Evolutionary conservation across 106 monocot species (phyloP), one percentile per base, ranked within the genome.

Genomic region (Ottelia alismoides): DNA sequence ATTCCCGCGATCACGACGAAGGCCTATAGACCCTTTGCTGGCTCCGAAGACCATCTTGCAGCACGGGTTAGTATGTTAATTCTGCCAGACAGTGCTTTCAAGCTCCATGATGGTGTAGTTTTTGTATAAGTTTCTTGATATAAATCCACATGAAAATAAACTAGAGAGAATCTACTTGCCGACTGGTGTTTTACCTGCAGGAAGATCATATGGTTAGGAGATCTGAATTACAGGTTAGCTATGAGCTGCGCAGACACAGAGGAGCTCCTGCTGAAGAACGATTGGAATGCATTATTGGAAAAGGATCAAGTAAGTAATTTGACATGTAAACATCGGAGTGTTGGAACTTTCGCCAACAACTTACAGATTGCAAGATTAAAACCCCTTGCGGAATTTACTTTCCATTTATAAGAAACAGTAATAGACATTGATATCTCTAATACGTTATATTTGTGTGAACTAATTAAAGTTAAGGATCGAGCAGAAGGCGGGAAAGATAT

Each of bases 261-360:
- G 27, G 29, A 29, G 27, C 53, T 53, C 29, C 53, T 88, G 27
- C 76, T 76, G 43, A 74, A 76, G 26, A 83, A 83, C 69, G 74
- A 83, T n/a, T 88, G 88, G 88, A 79, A 88, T 52, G 51, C 88
- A 20, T 74, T 88, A n/a, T 68, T 88, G 17, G 78, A 83, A 52
- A 83, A 56, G 21, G 88, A 88, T 76, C 88, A 88, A 67, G 88
- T 76, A 71, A 51, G 0, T 14, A 5, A n/a, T n/a, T n/a, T n/a
- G n/a, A n/a, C n/a, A n/a, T n/a, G n/a, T n/a, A n/a, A n/a, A n/a
- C n/a, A n/a, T n/a, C n/a, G n/a, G n/a, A n/a, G n/a, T n/a, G n/a
- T n/a, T n/a, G n/a, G n/a, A n/a, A n/a, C n/a, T n/a, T n/a, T n/a
- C n/a, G n/a, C n/a, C n/a, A n/a, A n/a, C n/a, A n/a, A n/a, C n/a